Evolutionary conservation across 805 yeast genomes (phyloP), one percentile per base, ranked within the genome.

Genomic region (Ogataea philodendri): DNA sequence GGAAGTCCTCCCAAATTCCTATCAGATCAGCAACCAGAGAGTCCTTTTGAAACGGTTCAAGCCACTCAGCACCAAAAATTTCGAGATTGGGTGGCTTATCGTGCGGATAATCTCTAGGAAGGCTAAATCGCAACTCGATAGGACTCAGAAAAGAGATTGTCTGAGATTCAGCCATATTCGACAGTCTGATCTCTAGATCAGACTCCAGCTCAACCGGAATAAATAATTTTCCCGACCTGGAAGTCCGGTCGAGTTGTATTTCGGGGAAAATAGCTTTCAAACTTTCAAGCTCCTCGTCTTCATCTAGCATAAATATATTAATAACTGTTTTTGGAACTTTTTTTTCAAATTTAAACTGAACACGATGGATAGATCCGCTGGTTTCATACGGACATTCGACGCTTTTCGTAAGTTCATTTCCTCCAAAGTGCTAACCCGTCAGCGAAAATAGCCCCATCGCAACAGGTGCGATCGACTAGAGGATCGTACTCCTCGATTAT

Each of bases 401-500:
- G 89, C 88, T 2, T 81, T 81, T 44, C 87, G 78, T 70, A 67
- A 48, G 78, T 70, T 15, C 9, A 17, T 4, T n/a, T 13, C 19
- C 11, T 5, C 20, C 8, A 6, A 6, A 15, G 22, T 5, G 8
- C 28, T 29, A 30, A 30, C 35, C 7, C 9, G 5, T 11, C 11
- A 76, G 82, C 90, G 4, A 83, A 83, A 55, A 76, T 81, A 14
- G 74, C 79, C 14, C 71, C 78, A n/a, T 64, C 76, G 16, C 88
- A 86, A 52, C 72, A 81, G 29, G 82, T 83, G 30, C 67, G 86
- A 45, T 82, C 95, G 1, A 63, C 74, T 18, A 69, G 93, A 44
- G 96, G 96, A 22, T 89, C 93, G 4, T 55, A 75, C 11, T 75
- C 88, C 10, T 80, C 95, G 0, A 47, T 86, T 4, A 26, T 82